phyloP scores from a whole-genome alignment of 768 basidiomycete genomes.

The Leccinum uliginosum region DNA sequence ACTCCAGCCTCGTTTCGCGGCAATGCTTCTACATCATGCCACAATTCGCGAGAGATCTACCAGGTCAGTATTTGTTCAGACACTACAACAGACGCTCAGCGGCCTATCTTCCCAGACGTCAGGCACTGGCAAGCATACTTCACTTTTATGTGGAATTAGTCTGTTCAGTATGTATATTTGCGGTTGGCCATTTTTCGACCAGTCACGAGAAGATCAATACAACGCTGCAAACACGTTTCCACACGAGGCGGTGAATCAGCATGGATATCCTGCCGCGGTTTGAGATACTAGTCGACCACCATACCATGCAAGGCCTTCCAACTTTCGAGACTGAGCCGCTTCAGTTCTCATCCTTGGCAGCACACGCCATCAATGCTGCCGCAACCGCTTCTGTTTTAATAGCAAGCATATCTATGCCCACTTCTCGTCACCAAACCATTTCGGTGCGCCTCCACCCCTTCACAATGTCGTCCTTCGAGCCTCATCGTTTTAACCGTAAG shows the following conservation, averaged over 20 bases:
- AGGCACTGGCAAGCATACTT: neutral
- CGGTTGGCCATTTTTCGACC: conserved; percentile 3
- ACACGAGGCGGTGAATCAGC: conserved; percentile 19
- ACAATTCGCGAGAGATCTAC: neutral
- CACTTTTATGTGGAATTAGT: neutral
- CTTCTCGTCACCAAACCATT: conserved; percentile 24
- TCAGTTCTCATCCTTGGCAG: conserved; percentile 25
- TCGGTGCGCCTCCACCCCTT: conserved; percentile 25
- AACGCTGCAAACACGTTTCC: conserved; percentile 32
- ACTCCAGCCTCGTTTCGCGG: neutral
- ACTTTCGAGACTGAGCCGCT: conserved; percentile 26
- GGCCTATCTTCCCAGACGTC: neutral
- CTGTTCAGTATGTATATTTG: neutral
- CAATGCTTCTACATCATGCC: neutral
- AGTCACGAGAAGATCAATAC: conserved; percentile 15
- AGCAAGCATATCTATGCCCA: conserved; percentile 26
- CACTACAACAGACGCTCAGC: neutral
- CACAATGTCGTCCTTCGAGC: conserved; percentile 10
- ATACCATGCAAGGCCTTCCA: conserved; percentile 31
- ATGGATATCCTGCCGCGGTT: conserved; percentile 19
- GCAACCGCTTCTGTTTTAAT: conserved; percentile 30
- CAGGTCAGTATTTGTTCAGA: neutral
- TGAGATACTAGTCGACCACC: conserved; percentile 20
- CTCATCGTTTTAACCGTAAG: conserved; percentile 20
- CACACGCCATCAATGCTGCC: conserved; percentile 29